phyloP scores from a whole-genome alignment of 441 rosid species.

The Populus trichocarpa region DNA sequence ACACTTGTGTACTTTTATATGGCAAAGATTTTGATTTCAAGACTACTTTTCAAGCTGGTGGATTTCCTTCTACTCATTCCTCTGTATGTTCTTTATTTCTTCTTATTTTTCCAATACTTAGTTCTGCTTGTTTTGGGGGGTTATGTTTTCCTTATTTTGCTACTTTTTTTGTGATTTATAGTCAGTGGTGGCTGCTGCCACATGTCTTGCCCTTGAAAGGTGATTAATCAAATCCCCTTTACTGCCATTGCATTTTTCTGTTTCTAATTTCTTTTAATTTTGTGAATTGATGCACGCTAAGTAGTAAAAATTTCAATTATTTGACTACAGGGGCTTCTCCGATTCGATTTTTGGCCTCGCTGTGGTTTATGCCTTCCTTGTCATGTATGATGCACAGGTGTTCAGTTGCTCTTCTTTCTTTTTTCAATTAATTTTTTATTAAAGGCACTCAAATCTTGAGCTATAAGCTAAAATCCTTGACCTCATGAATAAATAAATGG shows the following conservation, averaged over 20 bases:
- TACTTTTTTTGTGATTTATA: constrained; percentile 12
- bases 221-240: constrained; percentile 10
- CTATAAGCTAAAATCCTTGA: background rate
- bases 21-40: constrained; percentile 55
- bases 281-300: background rate
- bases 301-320: background rate
- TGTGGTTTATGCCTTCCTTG: constrained; percentile 70
- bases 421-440: background rate
- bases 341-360: constrained; percentile 76
- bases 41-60: constrained; percentile 67
- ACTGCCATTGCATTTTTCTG: background rate
- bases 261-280: background rate
- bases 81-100: constrained; percentile 45
- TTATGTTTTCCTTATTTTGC: background rate
- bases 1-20: constrained; percentile 53
- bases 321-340: constrained; percentile 63
- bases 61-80: constrained; percentile 95
- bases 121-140: background rate
- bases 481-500: background rate
- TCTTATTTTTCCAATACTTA: background rate
- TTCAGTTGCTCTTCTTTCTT: background rate
- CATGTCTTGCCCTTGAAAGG: constrained; percentile 85
- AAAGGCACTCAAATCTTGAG: background rate
- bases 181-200: constrained; percentile 87
- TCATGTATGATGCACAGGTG: constrained; percentile 95